Base-by-base conservation (phyloP, 306 rosid species). In the Hippophae gyantsensis region DNA sequence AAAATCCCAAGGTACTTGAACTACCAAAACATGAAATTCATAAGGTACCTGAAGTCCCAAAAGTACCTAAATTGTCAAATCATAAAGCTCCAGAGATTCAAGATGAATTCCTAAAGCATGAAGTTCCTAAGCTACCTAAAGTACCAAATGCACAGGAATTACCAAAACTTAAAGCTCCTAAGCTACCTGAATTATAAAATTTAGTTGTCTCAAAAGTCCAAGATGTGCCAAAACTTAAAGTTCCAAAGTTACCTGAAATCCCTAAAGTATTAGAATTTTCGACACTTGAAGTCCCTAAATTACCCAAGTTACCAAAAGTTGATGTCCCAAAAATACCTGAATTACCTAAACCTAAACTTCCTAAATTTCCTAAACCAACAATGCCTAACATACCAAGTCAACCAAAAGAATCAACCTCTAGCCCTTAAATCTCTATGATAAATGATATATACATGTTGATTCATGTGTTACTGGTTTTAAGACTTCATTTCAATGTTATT, bases 1-100 rank as follows among this genome's bases (percentile, higher is more conserved):
- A 27, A 27, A 27, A 1, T 27, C 32, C 32, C 3, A 27, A 27
- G 32, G 32, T 27, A 27, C 32, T 3, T 1, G 26, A 53, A 6
- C 12, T 12, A 1, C 14, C 45, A 47, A 9, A 13, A n/a, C 53
- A 41, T 13, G 25, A 60, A 26, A 1, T 42, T n/a, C 67, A 48
- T 40, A 13, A 62, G 11, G 10, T 51, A 3, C 67, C 49, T 27
- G 66, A 62, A 50, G 14, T 62, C 18, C 66, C 66, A 13, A 50
- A 62, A 6, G 5, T 38, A 4, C 58, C 67, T 10, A 57, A 62
- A 8, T 4, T 49, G 7, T 38, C 57, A 9, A 62, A 49, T 23
- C 57, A 18, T 11, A 38, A 61, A 8, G 6, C 8, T 10, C 65
- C 56, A 1, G 48, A 62, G 66, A 13, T 62, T 3, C 66, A 56